phyloP scores from a whole-genome alignment of 1,284 basidiomycete genomes.

The Microbotryum intermedium region DNA sequence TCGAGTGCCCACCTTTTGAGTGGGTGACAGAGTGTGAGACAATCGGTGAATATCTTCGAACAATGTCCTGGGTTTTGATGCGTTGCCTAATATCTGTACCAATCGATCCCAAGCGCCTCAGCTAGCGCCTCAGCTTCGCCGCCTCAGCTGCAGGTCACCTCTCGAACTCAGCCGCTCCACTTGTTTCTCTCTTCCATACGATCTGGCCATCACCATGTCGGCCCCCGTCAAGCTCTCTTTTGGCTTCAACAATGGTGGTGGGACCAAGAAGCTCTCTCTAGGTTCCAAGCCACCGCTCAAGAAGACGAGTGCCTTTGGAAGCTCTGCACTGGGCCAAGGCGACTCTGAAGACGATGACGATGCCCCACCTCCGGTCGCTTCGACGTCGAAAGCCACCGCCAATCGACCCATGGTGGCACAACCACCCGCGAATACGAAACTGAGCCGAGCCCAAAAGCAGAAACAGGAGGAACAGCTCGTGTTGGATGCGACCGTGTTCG shows the following conservation, averaged over 20 bases:
- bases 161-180: too few species aligned
- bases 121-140: too few species aligned
- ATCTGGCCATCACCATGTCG: neutral
- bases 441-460: slow-evolving; percentile 12
- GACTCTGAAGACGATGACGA: slow-evolving; percentile 29
- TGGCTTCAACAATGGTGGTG: slow-evolving; percentile 16
- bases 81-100: too few species aligned
- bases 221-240: slow-evolving; percentile 23
- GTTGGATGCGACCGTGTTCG: slow-evolving; percentile 77
- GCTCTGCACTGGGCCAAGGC: slow-evolving; percentile 17
- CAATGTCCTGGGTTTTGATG: too few species aligned
- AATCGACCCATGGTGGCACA: neutral
- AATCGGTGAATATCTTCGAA: too few species aligned
- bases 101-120: too few species aligned
- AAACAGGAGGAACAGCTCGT: slow-evolving; percentile 51
- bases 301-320: slow-evolving; percentile 1
- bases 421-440: slow-evolving; percentile 10
- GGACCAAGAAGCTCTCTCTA: neutral
- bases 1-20: too few species aligned
- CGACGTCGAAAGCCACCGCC: neutral
- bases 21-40: too few species aligned
- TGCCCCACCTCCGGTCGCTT: slow-evolving; percentile 1
- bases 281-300: neutral
- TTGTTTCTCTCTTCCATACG: neutral
- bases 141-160: too few species aligned